Percentiles rank a stretch among this genome's conserved stretches.
Conservation (phyloP, 306 rosid genomes). For the Prunus campanulata region DNA sequence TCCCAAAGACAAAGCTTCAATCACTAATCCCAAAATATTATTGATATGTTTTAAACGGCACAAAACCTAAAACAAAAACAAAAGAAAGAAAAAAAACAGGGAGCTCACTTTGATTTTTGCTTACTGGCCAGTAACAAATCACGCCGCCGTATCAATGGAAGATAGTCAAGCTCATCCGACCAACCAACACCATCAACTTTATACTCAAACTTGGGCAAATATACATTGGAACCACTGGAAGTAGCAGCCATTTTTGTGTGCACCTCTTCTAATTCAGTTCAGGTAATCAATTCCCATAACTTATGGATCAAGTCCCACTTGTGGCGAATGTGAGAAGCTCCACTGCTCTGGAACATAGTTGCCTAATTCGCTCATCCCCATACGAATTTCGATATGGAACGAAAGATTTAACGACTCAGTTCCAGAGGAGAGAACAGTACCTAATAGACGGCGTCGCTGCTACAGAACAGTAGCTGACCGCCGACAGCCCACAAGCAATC, state of each 20-base stretch:
- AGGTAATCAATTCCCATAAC: not conserved
- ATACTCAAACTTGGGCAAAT: not conserved
- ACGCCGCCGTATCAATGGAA: conserved; percentile 41
- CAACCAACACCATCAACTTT: not conserved
- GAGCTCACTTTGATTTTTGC: conserved; percentile 10
- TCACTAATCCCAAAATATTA: not conserved
- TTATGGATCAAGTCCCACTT: not conserved
- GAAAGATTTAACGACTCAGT: no score
- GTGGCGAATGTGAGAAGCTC: not conserved
- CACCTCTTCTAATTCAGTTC: not conserved
- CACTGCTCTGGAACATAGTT: not conserved
- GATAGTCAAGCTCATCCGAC: conserved; percentile 37
- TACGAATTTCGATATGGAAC: no score
- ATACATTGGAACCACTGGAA: conserved; percentile 11
- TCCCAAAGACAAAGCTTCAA: not conserved
- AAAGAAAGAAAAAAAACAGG: not conserved
- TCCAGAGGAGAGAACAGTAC: no score
- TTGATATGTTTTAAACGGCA: not conserved
- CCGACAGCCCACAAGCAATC: no score
- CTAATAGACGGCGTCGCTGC: no score
- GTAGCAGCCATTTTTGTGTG: conserved; percentile 17
- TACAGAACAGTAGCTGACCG: no score
- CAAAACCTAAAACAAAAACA: not conserved
- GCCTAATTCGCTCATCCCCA: no score
- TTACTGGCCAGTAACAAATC: conserved; percentile 4